These are phyloP conservation scores for Globisporangium nagaii DNA, from an alignment of 352 stramenopile genomes.

Conservation along the genomic window DNA sequence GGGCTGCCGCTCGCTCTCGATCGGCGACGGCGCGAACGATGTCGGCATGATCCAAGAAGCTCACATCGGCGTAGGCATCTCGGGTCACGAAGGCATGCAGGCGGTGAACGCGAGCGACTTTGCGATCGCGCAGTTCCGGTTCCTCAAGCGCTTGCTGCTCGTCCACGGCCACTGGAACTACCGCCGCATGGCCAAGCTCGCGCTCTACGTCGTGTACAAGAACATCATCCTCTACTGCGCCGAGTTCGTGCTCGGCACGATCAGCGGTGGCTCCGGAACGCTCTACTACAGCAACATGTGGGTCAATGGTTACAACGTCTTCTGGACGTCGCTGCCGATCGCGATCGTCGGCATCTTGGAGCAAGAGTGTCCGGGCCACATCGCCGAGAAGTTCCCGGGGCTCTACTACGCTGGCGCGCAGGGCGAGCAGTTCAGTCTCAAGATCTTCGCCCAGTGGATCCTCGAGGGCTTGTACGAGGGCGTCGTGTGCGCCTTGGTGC, in stretches of 20 bases:
- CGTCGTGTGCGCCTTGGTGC: constrained; percentile 60
- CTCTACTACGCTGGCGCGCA: constrained; percentile 79
- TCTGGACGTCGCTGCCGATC: constrained; percentile 94
- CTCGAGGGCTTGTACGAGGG: constrained; percentile 76
- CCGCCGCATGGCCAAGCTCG: constrained; percentile 92
- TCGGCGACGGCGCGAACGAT: constrained; percentile 99
- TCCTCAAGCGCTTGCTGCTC: constrained; percentile 93
- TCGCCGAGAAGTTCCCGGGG: constrained; percentile 71
- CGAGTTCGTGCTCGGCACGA: constrained; percentile 86
- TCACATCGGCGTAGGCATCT: constrained; percentile 98
- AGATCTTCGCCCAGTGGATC: constrained; percentile 81
- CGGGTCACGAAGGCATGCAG: constrained; percentile 98
- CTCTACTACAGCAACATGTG: constrained; percentile 89
- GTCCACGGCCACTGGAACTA: constrained; percentile 99
- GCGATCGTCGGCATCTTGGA: constrained; percentile 71
- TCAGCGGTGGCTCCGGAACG: constrained; percentile 67
- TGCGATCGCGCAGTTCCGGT: constrained; percentile 98
- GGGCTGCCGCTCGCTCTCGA: constrained; percentile 89
- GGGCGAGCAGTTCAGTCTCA: constrained; percentile 76
- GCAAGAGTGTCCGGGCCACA: constrained; percentile 65
- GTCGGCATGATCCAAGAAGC: constrained; percentile 99
- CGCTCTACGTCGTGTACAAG: constrained; percentile 99
- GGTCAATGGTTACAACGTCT: constrained; percentile 96
- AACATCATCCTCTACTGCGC: constrained; percentile 91
- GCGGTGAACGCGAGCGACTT: constrained; percentile 98